Evolutionary conservation across 768 basidiomycete species (phyloP).

Genomic region (Astraeus odoratus): DNA sequence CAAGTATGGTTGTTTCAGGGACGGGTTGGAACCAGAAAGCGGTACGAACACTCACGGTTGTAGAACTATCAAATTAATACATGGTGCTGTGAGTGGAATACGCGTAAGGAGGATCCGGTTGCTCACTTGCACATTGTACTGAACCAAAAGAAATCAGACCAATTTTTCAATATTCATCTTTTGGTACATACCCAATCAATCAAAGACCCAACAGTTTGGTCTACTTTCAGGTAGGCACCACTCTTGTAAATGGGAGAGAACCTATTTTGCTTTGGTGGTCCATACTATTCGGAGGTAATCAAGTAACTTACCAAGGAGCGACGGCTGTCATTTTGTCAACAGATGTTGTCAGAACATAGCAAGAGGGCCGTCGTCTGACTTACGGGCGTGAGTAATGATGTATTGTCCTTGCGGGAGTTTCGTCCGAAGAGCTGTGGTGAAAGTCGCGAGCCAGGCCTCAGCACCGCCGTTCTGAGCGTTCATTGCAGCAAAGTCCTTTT

Average conservation of each 20-base stretch:
- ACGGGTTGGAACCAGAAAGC: too few species aligned
- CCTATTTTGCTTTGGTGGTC: slow-evolving; percentile 13
- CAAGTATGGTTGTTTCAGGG: too few species aligned
- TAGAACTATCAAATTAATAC: not conserved
- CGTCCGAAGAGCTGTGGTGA: slow-evolving; percentile 25
- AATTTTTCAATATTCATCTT: not conserved
- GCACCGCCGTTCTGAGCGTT: slow-evolving; percentile 44
- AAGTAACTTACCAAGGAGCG: slow-evolving; percentile 31
- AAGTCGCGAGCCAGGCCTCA: slow-evolving; percentile 35
- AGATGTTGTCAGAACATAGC: not conserved
- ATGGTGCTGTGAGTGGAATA: not conserved
- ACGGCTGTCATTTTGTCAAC: slow-evolving; percentile 25
- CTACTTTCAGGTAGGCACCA: slow-evolving; percentile 35
- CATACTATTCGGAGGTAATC: not conserved
- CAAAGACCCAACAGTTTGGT: slow-evolving; percentile 32
- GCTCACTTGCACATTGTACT: slow-evolving; percentile 39
- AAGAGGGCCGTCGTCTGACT: slow-evolving; percentile 24
- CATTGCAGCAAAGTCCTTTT: slow-evolving; percentile 57
- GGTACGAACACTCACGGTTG: slow-evolving; percentile 1
- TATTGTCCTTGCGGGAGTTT: slow-evolving; percentile 27
- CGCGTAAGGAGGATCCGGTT: not conserved
- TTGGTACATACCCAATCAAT: slow-evolving; percentile 35
- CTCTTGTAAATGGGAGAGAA: slow-evolving; percentile 33
- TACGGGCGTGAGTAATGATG: slow-evolving; percentile 31
- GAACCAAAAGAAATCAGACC: not conserved